phyloP scores from a whole-genome alignment of 805 yeast species.

The Monosporozyma servazzii region DNA sequence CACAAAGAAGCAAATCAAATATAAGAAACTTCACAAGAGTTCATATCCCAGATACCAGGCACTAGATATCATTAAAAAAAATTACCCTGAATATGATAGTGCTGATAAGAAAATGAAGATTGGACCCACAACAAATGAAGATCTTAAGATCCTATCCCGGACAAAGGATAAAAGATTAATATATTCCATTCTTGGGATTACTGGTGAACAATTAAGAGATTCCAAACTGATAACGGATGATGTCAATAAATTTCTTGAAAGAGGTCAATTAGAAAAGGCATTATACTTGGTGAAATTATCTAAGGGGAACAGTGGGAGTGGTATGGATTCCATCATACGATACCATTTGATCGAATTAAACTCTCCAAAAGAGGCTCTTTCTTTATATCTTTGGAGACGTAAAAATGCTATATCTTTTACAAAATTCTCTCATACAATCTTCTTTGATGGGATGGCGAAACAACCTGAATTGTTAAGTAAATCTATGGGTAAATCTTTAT shows the following conservation, averaged over 20 bases:
- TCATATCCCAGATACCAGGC: conserved; percentile 25
- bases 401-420: conserved; percentile 52
- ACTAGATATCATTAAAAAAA: conserved; percentile 14
- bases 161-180: conserved; percentile 38
- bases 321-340: conserved; percentile 52
- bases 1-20: conserved; percentile 11
- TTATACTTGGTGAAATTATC: conserved; percentile 41
- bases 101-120: conserved; percentile 10
- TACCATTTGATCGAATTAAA: conserved; percentile 36
- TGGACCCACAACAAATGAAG: conserved; percentile 32
- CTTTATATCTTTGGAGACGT: conserved; percentile 44
- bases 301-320: conserved; percentile 43
- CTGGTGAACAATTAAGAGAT: conserved; percentile 48
- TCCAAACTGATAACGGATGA: conserved; percentile 48
- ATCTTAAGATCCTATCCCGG: conserved; percentile 24
- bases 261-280: conserved; percentile 47
- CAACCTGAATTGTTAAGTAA: conserved; percentile 24
- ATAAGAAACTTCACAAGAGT: conserved; percentile 17
- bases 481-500: conserved; percentile 30
- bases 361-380: conserved; percentile 40
- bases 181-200: conserved; percentile 49
- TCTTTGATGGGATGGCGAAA: conserved; percentile 39
- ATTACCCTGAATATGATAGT: conserved; percentile 6
- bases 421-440: conserved; percentile 38
- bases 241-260: conserved; percentile 40